phyloP scores from a whole-genome alignment of 345 rosid species.

The Melastoma malabathricum region DNA sequence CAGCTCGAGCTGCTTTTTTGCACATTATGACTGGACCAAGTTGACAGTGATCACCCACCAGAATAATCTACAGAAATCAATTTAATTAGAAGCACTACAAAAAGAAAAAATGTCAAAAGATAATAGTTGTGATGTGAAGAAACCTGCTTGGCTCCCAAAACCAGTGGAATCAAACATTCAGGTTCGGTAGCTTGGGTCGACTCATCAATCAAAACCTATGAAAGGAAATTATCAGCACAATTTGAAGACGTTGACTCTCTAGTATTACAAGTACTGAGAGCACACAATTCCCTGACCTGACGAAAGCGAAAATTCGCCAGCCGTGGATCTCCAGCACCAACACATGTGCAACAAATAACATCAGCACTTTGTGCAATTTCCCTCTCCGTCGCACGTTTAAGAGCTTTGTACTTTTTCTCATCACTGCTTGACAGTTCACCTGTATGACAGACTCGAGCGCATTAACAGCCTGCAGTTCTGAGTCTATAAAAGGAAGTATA shows the following conservation, averaged over 20 bases:
- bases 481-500: background rate
- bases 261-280: too few relatives aligned
- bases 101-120: background rate
- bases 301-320: conserved; percentile 94
- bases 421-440: conserved; percentile 98
- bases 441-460: conserved; percentile 7
- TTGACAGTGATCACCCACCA: conserved; percentile 99
- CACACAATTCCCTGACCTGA: conserved; percentile 40
- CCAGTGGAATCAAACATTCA: conserved; percentile 97
- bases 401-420: conserved; percentile 93
- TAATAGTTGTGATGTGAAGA: background rate
- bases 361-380: conserved; percentile 99
- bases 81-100: conserved; percentile 1
- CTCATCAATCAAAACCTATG: conserved; percentile 96
- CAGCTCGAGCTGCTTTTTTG: conserved; percentile 99
- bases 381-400: conserved; percentile 93
- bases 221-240: too few relatives aligned
- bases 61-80: conserved; percentile 49
- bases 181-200: conserved; percentile 99
- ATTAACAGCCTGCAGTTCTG: too few relatives aligned
- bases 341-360: conserved; percentile 98
- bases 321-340: conserved; percentile 99
- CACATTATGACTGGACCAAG: conserved; percentile 99
- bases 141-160: conserved; percentile 98
- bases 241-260: background rate